Conservation (phyloP, 75 land plant species). For the Adiantum capillusveneris region DNA sequence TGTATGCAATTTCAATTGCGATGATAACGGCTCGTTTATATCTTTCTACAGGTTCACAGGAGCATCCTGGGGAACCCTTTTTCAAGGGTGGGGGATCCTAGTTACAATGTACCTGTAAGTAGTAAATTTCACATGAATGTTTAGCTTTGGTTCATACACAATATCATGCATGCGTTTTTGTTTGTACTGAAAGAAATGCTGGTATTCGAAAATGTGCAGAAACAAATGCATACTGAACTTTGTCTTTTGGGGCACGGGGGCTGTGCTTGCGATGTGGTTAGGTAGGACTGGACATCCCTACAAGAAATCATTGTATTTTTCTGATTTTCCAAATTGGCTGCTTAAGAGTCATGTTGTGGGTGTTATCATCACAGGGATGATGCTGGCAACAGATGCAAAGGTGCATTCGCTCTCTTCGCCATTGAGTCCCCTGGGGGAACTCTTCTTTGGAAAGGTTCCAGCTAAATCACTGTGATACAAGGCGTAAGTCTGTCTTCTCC, state of each 20-base stretch:
- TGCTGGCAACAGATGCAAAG: constrained; percentile 26
- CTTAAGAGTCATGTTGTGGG: too few relatives aligned
- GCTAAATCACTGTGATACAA: too few relatives aligned
- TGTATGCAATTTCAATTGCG: too few relatives aligned
- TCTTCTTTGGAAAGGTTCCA: constrained; percentile 11
- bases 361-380: constrained; percentile 17
- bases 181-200: too few relatives aligned
- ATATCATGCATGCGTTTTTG: too few relatives aligned
- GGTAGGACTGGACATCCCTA: constrained; percentile 14
- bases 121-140: too few relatives aligned
- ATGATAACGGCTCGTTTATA: too few relatives aligned
- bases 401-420: constrained; percentile 19
- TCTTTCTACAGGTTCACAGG: constrained; percentile 95
- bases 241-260: constrained; percentile 15
- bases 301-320: too few relatives aligned
- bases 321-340: too few relatives aligned
- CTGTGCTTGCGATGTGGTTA: constrained; percentile 16
- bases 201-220: too few relatives aligned
- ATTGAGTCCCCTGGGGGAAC: constrained; percentile 18
- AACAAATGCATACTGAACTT: constrained; percentile 8
- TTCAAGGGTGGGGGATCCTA: constrained; percentile 80
- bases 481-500: too few relatives aligned
- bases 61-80: constrained; percentile 68
- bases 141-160: too few relatives aligned
- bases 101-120: constrained; percentile 68